phyloP scores from a whole-genome alignment of 2,329 filamentous ascomycete species.

The Macrophomina pseudophaseolina region DNA sequence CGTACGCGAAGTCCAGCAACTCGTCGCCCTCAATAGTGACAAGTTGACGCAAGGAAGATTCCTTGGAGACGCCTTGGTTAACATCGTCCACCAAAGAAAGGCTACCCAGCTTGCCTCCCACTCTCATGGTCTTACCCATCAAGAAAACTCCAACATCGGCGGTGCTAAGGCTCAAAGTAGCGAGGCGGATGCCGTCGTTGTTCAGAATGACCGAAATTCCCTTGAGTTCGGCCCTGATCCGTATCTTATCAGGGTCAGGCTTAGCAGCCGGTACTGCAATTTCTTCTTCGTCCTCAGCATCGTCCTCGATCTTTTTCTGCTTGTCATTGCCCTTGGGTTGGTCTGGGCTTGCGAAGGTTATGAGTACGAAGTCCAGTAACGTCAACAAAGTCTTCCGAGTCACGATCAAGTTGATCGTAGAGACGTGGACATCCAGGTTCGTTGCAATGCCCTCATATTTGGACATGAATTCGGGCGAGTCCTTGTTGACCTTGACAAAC shows the following conservation, averaged over 20 bases:
- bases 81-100: constrained; percentile 91
- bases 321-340: constrained; percentile 39
- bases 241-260: constrained; percentile 73
- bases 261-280: constrained; percentile 42
- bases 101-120: constrained; percentile 85
- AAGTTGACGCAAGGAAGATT: constrained; percentile 81
- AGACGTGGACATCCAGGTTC: constrained; percentile 87
- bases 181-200: constrained; percentile 93
- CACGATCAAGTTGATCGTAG: constrained; percentile 94
- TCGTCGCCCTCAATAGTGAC: constrained; percentile 96
- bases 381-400: constrained; percentile 92
- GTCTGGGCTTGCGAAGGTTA: constrained; percentile 79
- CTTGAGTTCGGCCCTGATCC: constrained; percentile 91
- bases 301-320: constrained; percentile 30
- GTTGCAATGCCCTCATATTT: constrained; percentile 93
- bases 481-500: constrained; percentile 84
- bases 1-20: constrained; percentile 94
- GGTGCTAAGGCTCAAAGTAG: constrained; percentile 89
- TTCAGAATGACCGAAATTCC: constrained; percentile 94
- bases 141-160: constrained; percentile 91
- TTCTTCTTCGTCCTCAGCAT: constrained; percentile 37
- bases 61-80: constrained; percentile 82
- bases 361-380: constrained; percentile 88
- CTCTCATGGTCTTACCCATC: constrained; percentile 81
- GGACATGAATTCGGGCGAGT: constrained; percentile 90